Evolutionary conservation across 176 grass and related monocot genomes (phyloP), one percentile per base, ranked within the genome.

Genomic region (Oropetium thomaeum): DNA sequence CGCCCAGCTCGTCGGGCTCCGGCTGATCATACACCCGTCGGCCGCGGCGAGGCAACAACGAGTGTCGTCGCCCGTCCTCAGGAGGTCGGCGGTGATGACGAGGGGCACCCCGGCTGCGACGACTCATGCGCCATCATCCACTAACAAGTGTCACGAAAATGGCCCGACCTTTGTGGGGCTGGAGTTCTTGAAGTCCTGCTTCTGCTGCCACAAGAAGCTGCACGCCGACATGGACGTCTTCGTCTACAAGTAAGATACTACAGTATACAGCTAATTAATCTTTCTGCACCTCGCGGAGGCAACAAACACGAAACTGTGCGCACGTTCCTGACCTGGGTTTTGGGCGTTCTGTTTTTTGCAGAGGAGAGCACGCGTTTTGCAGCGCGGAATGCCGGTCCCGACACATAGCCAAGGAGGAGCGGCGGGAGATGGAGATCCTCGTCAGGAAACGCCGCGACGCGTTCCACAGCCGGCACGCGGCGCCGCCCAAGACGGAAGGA

Each of bases 351-450:
- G 1, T 38, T 27, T 44, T 73, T 33, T 74, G 57, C 92, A 90
- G 91, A 80, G 89, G 89, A 54, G 88, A 88, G 60, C 81, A 90
- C 1, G 82, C 72, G 17, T 94, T 90, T 32, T 94, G 92, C 64
- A 81, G 85, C 42, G 49, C 52, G 1, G 88, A 83, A n/a, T 94
- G 92, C 75, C 76, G 88, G 30, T 38, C 41, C 40, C 79, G 60
- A 34, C 82, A 94, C 23, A 94, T 94, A 19, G 71, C 70, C 22
- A 82, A 34, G 8, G 87, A 90, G 45, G 76, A 85, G 74, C 76
- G 81, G 65, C 86, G 81, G 60, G 92, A 90, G 79, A 73, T 90
- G 22, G 88, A 81, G 22, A 47, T 57, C 38, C 61, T 81, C 5
- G 52, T 67, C 67, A 79, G 83, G 81, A 76, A 66, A 27, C 67